A percentile compares a stretch with the other conserved stretches of the same genome.
Conservation (phyloP, 305 asterid genomes). For the Monarda citriodora region DNA sequence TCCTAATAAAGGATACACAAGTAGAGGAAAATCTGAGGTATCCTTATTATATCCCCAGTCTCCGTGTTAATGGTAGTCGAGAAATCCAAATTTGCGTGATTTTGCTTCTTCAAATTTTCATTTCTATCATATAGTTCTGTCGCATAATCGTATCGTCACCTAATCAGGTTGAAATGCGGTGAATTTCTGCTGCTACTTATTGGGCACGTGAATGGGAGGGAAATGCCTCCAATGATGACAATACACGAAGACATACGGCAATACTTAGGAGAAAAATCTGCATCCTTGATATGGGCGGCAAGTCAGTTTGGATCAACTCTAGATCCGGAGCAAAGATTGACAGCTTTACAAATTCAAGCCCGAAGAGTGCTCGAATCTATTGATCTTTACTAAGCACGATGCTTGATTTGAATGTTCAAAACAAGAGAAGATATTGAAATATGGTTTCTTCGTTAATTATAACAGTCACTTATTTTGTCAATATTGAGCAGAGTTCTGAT, state of each 20-base stretch:
- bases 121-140: constrained; percentile 5
- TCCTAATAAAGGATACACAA: constrained; percentile 78
- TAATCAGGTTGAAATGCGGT: constrained; percentile 89
- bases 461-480: no score
- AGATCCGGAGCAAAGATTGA: constrained; percentile 76
- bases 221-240: constrained; percentile 79
- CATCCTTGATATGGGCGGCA: constrained; percentile 96
- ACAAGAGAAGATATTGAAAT: no score
- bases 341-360: constrained; percentile 88
- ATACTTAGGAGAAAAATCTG: constrained; percentile 85
- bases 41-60: constrained; percentile 11
- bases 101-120: neutral
- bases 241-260: constrained; percentile 81
- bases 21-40: constrained; percentile 84
- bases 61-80: neutral
- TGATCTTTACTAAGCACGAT: no score
- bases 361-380: constrained; percentile 85
- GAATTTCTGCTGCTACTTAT: constrained; percentile 89
- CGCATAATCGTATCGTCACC: constrained; percentile 8
- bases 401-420: no score
- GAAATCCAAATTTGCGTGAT: neutral
- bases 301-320: constrained; percentile 88
- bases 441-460: no score
- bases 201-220: constrained; percentile 89
- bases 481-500: no score